Evolutionary conservation across 345 rosid genomes (phyloP), one percentile per base, ranked within the genome.

Genomic region (Atalantia buxifolia): DNA sequence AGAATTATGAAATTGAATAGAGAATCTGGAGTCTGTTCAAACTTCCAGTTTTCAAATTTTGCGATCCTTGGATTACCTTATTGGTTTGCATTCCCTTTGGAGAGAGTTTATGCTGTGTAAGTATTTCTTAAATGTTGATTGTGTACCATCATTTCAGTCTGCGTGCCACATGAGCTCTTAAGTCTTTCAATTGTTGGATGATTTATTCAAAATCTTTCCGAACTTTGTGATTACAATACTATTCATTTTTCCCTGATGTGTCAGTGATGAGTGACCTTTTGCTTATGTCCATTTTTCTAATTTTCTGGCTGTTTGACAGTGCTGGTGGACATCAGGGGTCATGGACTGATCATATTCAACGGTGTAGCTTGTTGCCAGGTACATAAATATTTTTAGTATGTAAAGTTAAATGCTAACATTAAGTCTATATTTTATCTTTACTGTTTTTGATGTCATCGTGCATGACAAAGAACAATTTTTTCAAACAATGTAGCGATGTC

Each of bases 51-150:
- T 77, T 90, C 97, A 50, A 94, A 94, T 80, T 87, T 89, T 74
- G 90, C 91, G 78, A 78, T 85, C 72, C 94, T 96, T 80, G 98
- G 98, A 79, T 85, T 96, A 69, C 97, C 99, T 38, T 96, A 92
- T 79, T 92, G 99, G 99, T 65, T 87, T 71, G 69, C 86, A 74
- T 81, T 72, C 80, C 93, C 89, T 63, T 75, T 94, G 74, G 99
- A 94, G 84, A 90, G 86, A 80, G 86, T 89, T 82, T 89, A 86
- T 78, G 80, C 92, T 71, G 53, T 71, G 99, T 96, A 77, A 92
- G 99, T 91, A 7, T 72, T 36, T 45, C 69, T 36, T n/a, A 22
- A 64, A 38, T 42, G 65, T 22, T 48, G 62, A 45, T 62, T n/a
- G 42, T 22, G 22, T 48, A 48, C 14, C 31, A 1, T 13, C 24